Conservation (phyloP, 805 yeast species). For the Sungouiozyma ichnusensis region DNA sequence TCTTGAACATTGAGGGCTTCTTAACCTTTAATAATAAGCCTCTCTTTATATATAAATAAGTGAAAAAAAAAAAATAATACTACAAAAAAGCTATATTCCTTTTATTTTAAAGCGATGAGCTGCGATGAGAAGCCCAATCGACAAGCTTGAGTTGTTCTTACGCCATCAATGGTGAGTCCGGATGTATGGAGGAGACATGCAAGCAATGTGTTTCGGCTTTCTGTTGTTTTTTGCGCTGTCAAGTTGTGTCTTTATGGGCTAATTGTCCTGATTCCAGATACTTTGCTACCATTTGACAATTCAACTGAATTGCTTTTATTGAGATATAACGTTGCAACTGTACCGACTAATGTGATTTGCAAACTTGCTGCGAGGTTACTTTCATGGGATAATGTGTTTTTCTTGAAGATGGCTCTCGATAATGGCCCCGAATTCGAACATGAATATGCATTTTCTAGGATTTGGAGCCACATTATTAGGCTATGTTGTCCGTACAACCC, state of each 20-base stretch:
- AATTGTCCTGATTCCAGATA: slow-evolving; percentile 14
- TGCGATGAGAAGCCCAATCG: too few relatives aligned
- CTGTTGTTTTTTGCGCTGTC: slow-evolving; percentile 5
- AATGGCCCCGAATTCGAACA: slow-evolving; percentile 57
- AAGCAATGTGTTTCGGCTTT: not conserved
- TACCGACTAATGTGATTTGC: slow-evolving; percentile 9
- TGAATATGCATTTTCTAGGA: slow-evolving; percentile 77
- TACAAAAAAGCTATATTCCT: too few relatives aligned
- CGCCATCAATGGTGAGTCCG: too few relatives aligned
- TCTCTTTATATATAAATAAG: too few relatives aligned
- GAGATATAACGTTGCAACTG: slow-evolving; percentile 3
- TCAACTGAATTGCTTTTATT: slow-evolving; percentile 20
- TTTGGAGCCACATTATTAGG: slow-evolving; percentile 59
- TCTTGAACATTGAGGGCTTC: too few relatives aligned
- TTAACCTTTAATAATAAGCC: too few relatives aligned
- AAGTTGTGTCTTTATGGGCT: slow-evolving; percentile 19
- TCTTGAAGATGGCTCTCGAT: slow-evolving; percentile 40
- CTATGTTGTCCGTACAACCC: too few relatives aligned
- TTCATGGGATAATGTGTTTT: slow-evolving; percentile 83
- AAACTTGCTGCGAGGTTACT: slow-evolving; percentile 42
- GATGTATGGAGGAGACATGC: not conserved
- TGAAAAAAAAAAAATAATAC: too few relatives aligned
- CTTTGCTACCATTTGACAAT: slow-evolving; percentile 20
- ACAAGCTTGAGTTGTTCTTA: too few relatives aligned
- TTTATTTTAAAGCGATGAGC: too few relatives aligned